Conservation (phyloP, 176 grass and related monocot genomes). For the Saccharum officinarum region DNA sequence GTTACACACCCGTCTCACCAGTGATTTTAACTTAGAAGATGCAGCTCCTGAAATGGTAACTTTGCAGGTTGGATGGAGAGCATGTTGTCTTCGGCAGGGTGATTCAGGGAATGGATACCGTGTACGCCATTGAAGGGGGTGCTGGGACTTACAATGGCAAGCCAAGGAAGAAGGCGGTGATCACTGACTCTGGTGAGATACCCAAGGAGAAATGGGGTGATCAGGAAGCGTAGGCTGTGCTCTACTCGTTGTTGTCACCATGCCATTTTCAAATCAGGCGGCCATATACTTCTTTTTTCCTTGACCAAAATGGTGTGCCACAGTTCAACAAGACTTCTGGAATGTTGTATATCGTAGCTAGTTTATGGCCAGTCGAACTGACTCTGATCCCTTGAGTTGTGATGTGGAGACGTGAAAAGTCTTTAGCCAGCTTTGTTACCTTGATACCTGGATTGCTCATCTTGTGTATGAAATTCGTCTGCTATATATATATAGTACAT, state of each 20-base stretch:
- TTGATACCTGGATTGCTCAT: background rate
- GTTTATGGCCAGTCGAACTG: background rate
- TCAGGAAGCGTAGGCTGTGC: constrained; percentile 38
- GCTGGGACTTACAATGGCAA: constrained; percentile 95
- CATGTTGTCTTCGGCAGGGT: constrained; percentile 91
- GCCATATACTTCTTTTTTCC: background rate
- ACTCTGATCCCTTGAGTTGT: background rate
- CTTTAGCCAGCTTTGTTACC: background rate
- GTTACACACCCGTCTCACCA: background rate
- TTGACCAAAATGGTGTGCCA: background rate
- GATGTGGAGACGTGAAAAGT: background rate
- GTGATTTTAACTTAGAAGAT: constrained; percentile 1
- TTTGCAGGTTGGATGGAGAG: constrained; percentile 85
- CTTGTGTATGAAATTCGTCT: background rate
- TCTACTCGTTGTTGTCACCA: background rate
- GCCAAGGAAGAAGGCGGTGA: constrained; percentile 78
- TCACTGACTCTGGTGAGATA: constrained; percentile 81
- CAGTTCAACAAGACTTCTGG: background rate
- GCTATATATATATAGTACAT: too few species aligned
- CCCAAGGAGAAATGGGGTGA: constrained; percentile 73
- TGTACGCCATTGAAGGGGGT: constrained; percentile 88
- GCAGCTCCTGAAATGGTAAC: background rate
- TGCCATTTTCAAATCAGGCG: background rate
- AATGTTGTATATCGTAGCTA: constrained; percentile 34
- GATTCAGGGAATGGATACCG: constrained; percentile 90